A percentile compares a stretch with the other conserved stretches of the same genome.
Evolutionary conservation across 2,329 filamentous ascomycete genomes (phyloP).

Genomic region (Chaetomiaceae sp.): DNA sequence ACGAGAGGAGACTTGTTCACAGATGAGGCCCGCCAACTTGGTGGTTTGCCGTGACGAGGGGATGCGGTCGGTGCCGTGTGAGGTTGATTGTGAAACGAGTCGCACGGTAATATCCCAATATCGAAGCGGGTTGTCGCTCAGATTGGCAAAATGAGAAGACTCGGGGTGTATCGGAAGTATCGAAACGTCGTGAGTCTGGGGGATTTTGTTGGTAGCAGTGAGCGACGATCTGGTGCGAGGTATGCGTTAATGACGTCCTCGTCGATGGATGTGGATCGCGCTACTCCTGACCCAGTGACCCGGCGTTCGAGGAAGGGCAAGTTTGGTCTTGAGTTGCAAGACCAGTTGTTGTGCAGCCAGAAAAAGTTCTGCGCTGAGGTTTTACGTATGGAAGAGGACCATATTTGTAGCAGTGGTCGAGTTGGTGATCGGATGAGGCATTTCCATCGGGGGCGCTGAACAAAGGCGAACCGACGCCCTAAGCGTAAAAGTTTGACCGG

Average conservation of each 20-base stretch:
- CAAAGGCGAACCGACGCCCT: no score
- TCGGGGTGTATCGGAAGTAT: no score
- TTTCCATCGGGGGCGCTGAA: no score
- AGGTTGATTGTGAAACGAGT: conserved; percentile 2
- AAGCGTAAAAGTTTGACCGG: neutral
- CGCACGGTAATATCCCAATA: neutral
- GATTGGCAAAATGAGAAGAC: neutral
- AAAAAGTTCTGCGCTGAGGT: no score
- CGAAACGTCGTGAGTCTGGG: no score
- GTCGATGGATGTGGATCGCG: neutral
- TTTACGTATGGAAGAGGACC: neutral
- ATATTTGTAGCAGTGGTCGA: no score
- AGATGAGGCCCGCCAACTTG: conserved; percentile 39
- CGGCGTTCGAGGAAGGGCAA: no score
- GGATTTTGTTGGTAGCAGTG: neutral
- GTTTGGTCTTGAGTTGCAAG: no score
- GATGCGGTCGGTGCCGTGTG: neutral
- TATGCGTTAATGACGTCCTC: neutral
- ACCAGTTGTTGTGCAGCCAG: no score
- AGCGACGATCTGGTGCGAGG: no score
- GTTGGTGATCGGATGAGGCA: no score
- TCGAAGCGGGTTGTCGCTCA: no score
- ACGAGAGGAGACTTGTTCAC: conserved; percentile 64
- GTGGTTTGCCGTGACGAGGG: conserved; percentile 18
- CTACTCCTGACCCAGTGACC: neutral